A percentile compares a stretch with the other conserved stretches of the same genome.
Evolutionary conservation across 225 moss, liverwort and hornwort genomes (phyloP).

Genomic region (Physcomitrellopsis africana): DNA sequence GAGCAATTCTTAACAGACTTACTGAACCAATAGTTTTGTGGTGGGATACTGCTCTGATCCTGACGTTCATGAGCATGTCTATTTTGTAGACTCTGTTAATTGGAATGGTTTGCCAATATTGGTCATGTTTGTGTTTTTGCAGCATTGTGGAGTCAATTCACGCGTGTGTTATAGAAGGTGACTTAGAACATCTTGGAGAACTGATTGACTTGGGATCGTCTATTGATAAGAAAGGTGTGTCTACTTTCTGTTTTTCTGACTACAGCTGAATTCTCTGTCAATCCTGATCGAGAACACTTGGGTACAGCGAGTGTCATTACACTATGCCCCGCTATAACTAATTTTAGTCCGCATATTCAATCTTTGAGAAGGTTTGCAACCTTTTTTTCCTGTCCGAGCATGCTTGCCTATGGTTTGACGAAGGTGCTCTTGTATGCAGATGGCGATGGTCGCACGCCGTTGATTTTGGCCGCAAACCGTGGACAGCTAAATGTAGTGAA

Average conservation of each 20-base stretch:
- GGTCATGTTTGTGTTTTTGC: constrained; percentile 25
- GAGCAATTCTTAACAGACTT: background rate
- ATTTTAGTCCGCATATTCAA: no score
- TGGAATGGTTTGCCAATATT: background rate
- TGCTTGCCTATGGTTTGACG: background rate
- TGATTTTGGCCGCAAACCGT: constrained; percentile 74
- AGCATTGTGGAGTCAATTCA: constrained; percentile 69
- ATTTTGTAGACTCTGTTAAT: constrained; percentile 2
- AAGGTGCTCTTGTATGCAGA: constrained; percentile 37
- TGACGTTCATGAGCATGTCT: background rate
- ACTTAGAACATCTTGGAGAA: constrained; percentile 28
- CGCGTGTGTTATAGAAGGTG: constrained; percentile 62
- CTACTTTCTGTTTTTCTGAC: constrained; percentile 27
- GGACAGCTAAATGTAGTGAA: constrained; percentile 66
- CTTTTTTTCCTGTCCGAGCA: background rate
- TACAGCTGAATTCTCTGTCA: no score
- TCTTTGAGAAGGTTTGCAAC: background rate
- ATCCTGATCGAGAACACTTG: background rate
- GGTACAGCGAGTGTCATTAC: background rate
- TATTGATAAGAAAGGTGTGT: no score
- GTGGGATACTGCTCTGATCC: constrained; percentile 18
- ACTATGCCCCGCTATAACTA: no score
- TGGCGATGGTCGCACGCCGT: constrained; percentile 67
- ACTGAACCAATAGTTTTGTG: background rate
- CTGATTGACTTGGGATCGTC: no score